phyloP scores from a whole-genome alignment of 2,329 filamentous ascomycete species.

The Hymenoscyphus repandus region DNA sequence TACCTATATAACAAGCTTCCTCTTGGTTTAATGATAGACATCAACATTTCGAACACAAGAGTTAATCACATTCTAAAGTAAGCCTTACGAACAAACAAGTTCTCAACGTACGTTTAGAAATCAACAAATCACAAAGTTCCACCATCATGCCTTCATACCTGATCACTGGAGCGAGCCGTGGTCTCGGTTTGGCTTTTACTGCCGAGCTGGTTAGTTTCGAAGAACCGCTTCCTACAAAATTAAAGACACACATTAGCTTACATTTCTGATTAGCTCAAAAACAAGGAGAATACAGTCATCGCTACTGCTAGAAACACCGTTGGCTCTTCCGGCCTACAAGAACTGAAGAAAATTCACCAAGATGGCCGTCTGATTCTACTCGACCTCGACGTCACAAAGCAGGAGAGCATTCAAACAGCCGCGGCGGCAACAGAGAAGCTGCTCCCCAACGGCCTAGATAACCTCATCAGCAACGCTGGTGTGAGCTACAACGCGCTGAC shows the following conservation, averaged over 20 bases:
- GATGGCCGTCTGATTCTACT: neutral
- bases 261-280: neutral
- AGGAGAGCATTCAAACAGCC: neutral
- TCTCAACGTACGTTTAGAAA: too few relatives aligned
- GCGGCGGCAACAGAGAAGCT: conserved; percentile 12
- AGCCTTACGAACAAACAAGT: too few relatives aligned
- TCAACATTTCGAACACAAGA: too few relatives aligned
- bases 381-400: too few relatives aligned
- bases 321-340: conserved; percentile 12
- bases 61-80: too few relatives aligned
- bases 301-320: conserved; percentile 18
- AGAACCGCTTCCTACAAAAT: conserved; percentile 1
- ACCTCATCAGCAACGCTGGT: conserved; percentile 24
- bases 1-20: too few relatives aligned
- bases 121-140: neutral
- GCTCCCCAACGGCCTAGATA: conserved; percentile 21
- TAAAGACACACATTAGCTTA: too few relatives aligned
- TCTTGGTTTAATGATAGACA: too few relatives aligned
- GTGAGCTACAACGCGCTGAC: conserved; percentile 5
- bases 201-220: conserved; percentile 17
- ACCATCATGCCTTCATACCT: conserved; percentile 14
- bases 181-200: conserved; percentile 22
- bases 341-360: conserved; percentile 12
- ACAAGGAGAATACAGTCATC: conserved; percentile 18
- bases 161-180: conserved; percentile 23